Conservation (phyloP, 345 rosid genomes). For the Salix dunnii region DNA sequence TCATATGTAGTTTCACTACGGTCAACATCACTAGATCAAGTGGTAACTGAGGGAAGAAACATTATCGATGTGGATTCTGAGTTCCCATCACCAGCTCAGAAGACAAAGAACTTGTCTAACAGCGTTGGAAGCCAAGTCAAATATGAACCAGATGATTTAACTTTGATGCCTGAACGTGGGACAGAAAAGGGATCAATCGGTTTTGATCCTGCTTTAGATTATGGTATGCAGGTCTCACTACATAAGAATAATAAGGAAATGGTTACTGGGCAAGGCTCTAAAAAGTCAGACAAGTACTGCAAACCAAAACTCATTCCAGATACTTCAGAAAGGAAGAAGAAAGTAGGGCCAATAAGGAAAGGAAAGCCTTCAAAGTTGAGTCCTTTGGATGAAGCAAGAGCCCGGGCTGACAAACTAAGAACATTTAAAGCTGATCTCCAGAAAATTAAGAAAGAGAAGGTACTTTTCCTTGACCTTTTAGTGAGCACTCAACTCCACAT, state of each 20-base stretch:
- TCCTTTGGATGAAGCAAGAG: slow-evolving; percentile 88
- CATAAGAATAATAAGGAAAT: slow-evolving; percentile 43
- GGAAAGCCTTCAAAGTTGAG: slow-evolving; percentile 77
- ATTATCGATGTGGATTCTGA: slow-evolving; percentile 65
- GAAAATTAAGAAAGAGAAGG: slow-evolving; percentile 95
- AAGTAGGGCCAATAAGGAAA: slow-evolving; percentile 67
- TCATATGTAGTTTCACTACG: slow-evolving; percentile 71
- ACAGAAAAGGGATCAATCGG: slow-evolving; percentile 47
- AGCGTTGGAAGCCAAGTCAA: slow-evolving; percentile 40
- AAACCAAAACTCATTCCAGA: slow-evolving; percentile 51
- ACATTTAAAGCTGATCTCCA: slow-evolving; percentile 86
- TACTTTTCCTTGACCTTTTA: slow-evolving; percentile 20
- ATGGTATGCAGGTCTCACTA: slow-evolving; percentile 47
- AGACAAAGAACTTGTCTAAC: slow-evolving; percentile 35
- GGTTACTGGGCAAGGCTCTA: slow-evolving; percentile 45
- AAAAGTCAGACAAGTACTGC: slow-evolving; percentile 51
- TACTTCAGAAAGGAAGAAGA: slow-evolving; percentile 58
- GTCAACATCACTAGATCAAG: slow-evolving; percentile 40
- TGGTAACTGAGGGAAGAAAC: slow-evolving; percentile 41
- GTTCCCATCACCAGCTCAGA: slow-evolving; percentile 40
- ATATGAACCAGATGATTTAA: slow-evolving; percentile 79
- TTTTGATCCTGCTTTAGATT: slow-evolving; percentile 81
- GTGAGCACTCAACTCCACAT: neutral
- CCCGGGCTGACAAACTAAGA: slow-evolving; percentile 91
- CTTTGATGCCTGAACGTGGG: slow-evolving; percentile 71